Percentiles rank a stretch among this genome's conserved stretches.
Conservation (phyloP, 106 monocot genomes). For the Acorus gramineus region DNA sequence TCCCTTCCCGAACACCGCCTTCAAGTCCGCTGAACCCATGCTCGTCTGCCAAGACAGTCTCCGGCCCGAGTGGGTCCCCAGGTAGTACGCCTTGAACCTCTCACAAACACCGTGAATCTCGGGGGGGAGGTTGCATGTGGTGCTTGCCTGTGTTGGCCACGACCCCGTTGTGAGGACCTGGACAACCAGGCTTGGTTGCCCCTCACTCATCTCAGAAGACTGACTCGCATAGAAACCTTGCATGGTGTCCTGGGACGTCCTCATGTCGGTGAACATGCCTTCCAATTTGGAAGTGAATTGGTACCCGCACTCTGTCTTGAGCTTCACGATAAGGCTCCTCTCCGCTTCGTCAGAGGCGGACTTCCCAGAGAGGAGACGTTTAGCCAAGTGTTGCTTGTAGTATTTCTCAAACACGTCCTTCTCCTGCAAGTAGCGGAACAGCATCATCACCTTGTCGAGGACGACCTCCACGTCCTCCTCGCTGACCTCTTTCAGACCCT, state of each 20-base stretch:
- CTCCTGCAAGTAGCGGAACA: slow-evolving; percentile 79
- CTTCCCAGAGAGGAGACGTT: slow-evolving; percentile 63
- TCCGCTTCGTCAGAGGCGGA: slow-evolving; percentile 75
- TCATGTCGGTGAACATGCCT: slow-evolving; percentile 84
- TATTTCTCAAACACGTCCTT: slow-evolving; percentile 85
- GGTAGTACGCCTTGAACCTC: slow-evolving; percentile 59
- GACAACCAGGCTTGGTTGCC: slow-evolving; percentile 53
- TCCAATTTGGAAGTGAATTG: slow-evolving; percentile 79
- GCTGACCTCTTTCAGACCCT: slow-evolving; percentile 61
- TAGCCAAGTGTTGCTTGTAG: slow-evolving; percentile 78
- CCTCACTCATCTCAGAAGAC: slow-evolving; percentile 36
- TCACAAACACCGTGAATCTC: slow-evolving; percentile 78
- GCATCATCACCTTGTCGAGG: slow-evolving; percentile 87
- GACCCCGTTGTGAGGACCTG: slow-evolving; percentile 91
- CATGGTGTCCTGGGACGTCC: slow-evolving; percentile 73
- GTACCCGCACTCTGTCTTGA: slow-evolving; percentile 92
- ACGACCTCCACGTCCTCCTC: slow-evolving; percentile 68
- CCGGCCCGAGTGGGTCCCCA: slow-evolving; percentile 89
- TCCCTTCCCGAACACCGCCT: slow-evolving; percentile 61
- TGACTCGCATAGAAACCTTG: slow-evolving; percentile 52
- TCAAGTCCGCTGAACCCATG: slow-evolving; percentile 89
- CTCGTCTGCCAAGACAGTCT: slow-evolving; percentile 92
- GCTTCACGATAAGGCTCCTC: slow-evolving; percentile 74
- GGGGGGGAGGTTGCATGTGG: slow-evolving; percentile 67
- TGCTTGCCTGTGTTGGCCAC: slow-evolving; percentile 74